Conservation (phyloP, 2,329 filamentous ascomycete species). For the Colletotrichum navitas region DNA sequence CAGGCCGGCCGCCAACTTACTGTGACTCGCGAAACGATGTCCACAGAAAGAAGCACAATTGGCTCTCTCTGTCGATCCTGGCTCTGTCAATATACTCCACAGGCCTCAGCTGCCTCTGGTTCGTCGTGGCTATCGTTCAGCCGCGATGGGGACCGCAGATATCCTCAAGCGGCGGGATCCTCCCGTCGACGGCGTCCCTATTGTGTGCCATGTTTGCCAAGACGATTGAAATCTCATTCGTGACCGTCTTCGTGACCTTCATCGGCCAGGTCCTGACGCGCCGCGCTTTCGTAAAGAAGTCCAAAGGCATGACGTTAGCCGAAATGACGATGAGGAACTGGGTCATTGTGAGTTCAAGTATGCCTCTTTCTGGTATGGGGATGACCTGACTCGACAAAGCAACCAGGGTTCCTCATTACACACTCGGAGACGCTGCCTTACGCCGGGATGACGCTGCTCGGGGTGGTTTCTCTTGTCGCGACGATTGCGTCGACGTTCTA, state of each 20-base stretch:
- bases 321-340: constrained; percentile 84
- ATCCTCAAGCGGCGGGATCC: constrained; percentile 64
- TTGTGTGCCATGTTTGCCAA: constrained; percentile 80
- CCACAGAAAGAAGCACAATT: constrained; percentile 53
- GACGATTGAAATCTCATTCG: constrained; percentile 82
- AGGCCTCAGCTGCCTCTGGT: constrained; percentile 73
- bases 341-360: constrained; percentile 62
- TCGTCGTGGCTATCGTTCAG: constrained; percentile 71
- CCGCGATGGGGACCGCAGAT: constrained; percentile 73
- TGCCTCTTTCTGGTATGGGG: not conserved
- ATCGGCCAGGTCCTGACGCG: constrained; percentile 81
- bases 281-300: constrained; percentile 71
- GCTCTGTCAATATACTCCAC: constrained; percentile 72
- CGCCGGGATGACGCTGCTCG: constrained; percentile 73
- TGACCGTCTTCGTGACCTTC: constrained; percentile 81
- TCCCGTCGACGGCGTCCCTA: constrained; percentile 74
- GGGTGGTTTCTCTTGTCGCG: constrained; percentile 72
- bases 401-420: constrained; percentile 79
- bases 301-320: constrained; percentile 77
- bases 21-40: constrained; percentile 52
- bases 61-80: constrained; percentile 63
- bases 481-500: constrained; percentile 78
- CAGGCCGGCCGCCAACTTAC: constrained; percentile 49
- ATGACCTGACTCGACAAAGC: constrained; percentile 48
- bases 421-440: constrained; percentile 75